Evolutionary conservation across 2,329 filamentous ascomycete genomes (phyloP).

Genomic region (Parastagonospora nodorum): DNA sequence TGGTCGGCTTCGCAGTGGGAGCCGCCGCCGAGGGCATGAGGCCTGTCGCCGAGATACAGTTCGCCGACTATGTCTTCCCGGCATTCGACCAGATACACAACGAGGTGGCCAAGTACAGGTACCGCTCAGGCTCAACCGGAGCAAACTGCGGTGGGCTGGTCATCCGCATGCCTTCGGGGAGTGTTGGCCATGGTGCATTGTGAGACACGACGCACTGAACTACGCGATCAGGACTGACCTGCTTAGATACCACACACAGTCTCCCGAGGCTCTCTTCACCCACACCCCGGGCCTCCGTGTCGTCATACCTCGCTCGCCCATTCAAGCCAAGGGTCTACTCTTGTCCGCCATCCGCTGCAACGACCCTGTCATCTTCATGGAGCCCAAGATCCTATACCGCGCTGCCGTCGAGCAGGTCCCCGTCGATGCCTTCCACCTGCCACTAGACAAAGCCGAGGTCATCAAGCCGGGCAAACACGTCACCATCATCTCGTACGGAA

Average conservation of each 20-base stretch:
- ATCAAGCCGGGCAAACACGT: slow-evolving; percentile 79
- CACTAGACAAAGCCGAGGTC: slow-evolving; percentile 83
- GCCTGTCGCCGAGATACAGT: slow-evolving; percentile 92
- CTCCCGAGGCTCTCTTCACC: slow-evolving; percentile 84
- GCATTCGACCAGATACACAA: slow-evolving; percentile 95
- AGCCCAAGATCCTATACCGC: slow-evolving; percentile 90
- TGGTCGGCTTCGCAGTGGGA: slow-evolving; percentile 91
- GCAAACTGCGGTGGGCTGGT: slow-evolving; percentile 74
- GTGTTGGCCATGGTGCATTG: slow-evolving; percentile 85
- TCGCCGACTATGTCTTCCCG: slow-evolving; percentile 91
- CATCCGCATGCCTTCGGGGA: slow-evolving; percentile 87
- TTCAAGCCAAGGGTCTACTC: slow-evolving; percentile 87
- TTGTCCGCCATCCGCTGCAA: slow-evolving; percentile 75
- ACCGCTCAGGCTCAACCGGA: slow-evolving; percentile 66
- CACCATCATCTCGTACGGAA: slow-evolving; percentile 86
- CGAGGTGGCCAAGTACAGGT: slow-evolving; percentile 87
- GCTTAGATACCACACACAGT: slow-evolving; percentile 78
- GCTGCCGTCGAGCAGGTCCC: slow-evolving; percentile 92
- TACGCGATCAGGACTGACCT: slow-evolving; percentile 5
- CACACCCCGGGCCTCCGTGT: slow-evolving; percentile 86
- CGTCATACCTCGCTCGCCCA: slow-evolving; percentile 81
- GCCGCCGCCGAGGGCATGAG: slow-evolving; percentile 89
- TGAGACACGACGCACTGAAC: slow-evolving; percentile 39
- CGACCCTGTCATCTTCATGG: slow-evolving; percentile 91
- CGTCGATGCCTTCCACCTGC: slow-evolving; percentile 77